Conservation (phyloP, 2,329 filamentous ascomycete genomes). For the Xylaria sp. region DNA sequence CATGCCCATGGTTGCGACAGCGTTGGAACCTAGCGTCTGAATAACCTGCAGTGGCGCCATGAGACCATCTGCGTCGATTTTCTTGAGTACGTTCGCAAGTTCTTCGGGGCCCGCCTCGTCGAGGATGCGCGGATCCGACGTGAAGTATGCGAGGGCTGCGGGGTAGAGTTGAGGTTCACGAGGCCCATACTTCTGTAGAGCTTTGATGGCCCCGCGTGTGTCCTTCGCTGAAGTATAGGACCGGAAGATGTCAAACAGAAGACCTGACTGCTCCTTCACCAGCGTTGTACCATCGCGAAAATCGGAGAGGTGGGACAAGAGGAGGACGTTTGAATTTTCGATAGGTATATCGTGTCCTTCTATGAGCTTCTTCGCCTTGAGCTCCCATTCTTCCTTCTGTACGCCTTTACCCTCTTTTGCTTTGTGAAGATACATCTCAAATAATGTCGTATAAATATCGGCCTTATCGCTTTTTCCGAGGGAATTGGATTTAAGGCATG, state of each 20-base stretch:
- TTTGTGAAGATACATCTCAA: conserved; percentile 97
- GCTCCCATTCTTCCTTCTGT: conserved; percentile 81
- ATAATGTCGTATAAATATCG: conserved; percentile 93
- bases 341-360: conserved; percentile 84
- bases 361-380: conserved; percentile 89
- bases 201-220: conserved; percentile 88
- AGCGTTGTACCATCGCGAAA: conserved; percentile 92
- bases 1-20: conserved; percentile 95
- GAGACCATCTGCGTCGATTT: conserved; percentile 89
- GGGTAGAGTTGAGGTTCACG: conserved; percentile 93
- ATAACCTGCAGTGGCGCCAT: conserved; percentile 98
- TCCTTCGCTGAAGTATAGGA: conserved; percentile 95
- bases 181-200: conserved; percentile 89
- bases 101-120: conserved; percentile 87
- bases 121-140: conserved; percentile 82
- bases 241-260: conserved; percentile 95
- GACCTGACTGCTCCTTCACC: conserved; percentile 91
- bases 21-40: conserved; percentile 77
- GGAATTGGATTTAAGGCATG: conserved; percentile 77
- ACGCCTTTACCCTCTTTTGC: conserved; percentile 78
- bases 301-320: conserved; percentile 90
- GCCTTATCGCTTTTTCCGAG: conserved; percentile 80
- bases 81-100: conserved; percentile 80
- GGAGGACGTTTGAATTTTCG: conserved; percentile 91
- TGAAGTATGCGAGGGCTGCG: conserved; percentile 92